Base-by-base conservation (phyloP, 2,329 filamentous ascomycete genomes). In the Gaeumannomyces sp. region DNA sequence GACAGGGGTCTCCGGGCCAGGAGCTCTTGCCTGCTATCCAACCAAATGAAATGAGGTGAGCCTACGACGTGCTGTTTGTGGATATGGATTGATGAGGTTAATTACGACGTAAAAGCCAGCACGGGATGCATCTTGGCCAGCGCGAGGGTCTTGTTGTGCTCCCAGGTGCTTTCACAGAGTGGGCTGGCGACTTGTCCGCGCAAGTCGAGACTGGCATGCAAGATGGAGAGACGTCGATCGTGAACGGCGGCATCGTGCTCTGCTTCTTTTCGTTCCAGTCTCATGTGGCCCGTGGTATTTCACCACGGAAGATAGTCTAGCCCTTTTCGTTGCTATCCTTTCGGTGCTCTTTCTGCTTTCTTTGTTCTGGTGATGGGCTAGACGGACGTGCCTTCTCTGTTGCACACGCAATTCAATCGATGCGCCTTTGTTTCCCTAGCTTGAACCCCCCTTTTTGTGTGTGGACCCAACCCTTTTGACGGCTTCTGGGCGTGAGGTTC, bases 31-130 rank as follows among this genome's bases (percentile, higher is more conserved):
- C 38, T 11, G 45, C 45, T 10, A 22, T 53, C 45, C 45, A 53
- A 53, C 45, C 45, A 53, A 53, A 53, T 53, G 45, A 53, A 53
- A 53, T 53, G 45, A 53, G n/a, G 45, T 25, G 45, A 53, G 45
- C n/a, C 45, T 25, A n/a, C 45, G 45, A 53, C 22, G 45, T n/a
- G 6, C 45, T 25, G 45, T 22, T n/a, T 53, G 45, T 53, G 45
- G 45, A 25, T 53, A 53, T 53, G 45, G n/a, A 10, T 53, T 53
- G 45, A 25, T 53, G 19, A 53, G 45, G 19, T 25, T 10, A 25
- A 53, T 53, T 53, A 25, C 45, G n/a, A 53, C 8, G 22, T 25
- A 53, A 10, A 53, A 53, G 45, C 45, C 45, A 25, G 45, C 4
- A 25, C n/a, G 22, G 4, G 38, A 45, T 45, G 38, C 38, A 35